These are phyloP conservation scores for Allium cepa DNA, from an alignment of 106 monocot genomes.

Conservation along the genomic window DNA sequence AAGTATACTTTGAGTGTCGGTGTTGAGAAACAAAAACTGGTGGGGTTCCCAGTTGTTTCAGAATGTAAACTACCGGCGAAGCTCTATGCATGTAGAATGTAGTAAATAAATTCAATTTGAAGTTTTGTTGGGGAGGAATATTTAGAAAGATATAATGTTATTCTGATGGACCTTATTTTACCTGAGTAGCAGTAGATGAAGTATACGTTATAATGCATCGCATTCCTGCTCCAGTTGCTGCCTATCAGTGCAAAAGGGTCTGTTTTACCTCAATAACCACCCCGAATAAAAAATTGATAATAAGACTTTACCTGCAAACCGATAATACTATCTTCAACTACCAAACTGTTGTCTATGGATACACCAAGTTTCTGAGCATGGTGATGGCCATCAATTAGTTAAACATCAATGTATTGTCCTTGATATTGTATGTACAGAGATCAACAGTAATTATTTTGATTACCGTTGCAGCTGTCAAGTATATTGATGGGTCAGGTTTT, in stretches of 20 bases:
- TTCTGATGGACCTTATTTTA: conserved; percentile 8
- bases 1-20: too few species aligned
- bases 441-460: background rate
- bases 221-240: conserved; percentile 95
- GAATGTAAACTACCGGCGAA: too few species aligned
- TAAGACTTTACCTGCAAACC: conserved; percentile 63
- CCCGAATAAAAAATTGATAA: background rate
- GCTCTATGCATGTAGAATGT: too few species aligned
- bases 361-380: conserved; percentile 50
- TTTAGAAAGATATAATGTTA: too few species aligned
- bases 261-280: conserved; percentile 2
- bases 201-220: conserved; percentile 90
- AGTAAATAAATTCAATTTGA: too few species aligned
- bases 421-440: background rate
- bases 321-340: conserved; percentile 97
- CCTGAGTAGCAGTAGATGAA: conserved; percentile 88
- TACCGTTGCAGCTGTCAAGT: conserved; percentile 75
- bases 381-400: background rate
- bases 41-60: too few species aligned
- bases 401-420: background rate
- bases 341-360: conserved; percentile 59
- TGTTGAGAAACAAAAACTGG: too few species aligned
- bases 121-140: too few species aligned
- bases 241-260: conserved; percentile 34
- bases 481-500: conserved; percentile 92